Percentiles rank a stretch among this genome's conserved stretches.
These are phyloP conservation scores for peach (Prunus persica) DNA, from an alignment of 306 rosid genomes.

Conservation along the genomic window DNA sequence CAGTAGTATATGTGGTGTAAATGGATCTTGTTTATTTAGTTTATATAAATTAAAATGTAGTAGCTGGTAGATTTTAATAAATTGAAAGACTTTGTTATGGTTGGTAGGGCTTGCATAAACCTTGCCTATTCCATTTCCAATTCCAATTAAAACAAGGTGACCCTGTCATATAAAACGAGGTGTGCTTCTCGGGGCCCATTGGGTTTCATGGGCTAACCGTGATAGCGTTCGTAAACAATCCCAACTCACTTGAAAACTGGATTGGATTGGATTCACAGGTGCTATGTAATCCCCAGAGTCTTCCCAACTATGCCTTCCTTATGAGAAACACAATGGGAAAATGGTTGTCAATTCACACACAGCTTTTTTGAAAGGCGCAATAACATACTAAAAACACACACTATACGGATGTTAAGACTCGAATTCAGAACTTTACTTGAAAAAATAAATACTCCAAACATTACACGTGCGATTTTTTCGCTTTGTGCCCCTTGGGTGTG, in stretches of 20 bases:
- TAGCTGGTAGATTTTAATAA: not conserved
- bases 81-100: not conserved
- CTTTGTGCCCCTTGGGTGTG: too few species aligned
- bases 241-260: not conserved
- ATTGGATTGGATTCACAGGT: not conserved
- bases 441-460: too few species aligned
- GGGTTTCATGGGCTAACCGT: not conserved
- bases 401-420: accelerated
- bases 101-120: too few species aligned
- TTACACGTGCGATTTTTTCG: too few species aligned
- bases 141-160: too few species aligned
- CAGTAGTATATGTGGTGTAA: not conserved
- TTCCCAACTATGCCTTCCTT: not conserved
- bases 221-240: not conserved
- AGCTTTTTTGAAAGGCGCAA: accelerated
- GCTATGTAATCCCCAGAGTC: not conserved
- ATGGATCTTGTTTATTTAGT: not conserved
- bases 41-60: not conserved
- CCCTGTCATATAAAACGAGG: too few species aligned
- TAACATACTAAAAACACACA: too few species aligned
- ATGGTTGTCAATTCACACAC: not conserved
- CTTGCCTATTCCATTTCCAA: too few species aligned
- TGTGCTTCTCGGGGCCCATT: not conserved
- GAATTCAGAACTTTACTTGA: accelerated
- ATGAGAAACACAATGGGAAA: not conserved